Conservation (phyloP, 2,329 filamentous ascomycete genomes). For the Chaetomium sp. region DNA sequence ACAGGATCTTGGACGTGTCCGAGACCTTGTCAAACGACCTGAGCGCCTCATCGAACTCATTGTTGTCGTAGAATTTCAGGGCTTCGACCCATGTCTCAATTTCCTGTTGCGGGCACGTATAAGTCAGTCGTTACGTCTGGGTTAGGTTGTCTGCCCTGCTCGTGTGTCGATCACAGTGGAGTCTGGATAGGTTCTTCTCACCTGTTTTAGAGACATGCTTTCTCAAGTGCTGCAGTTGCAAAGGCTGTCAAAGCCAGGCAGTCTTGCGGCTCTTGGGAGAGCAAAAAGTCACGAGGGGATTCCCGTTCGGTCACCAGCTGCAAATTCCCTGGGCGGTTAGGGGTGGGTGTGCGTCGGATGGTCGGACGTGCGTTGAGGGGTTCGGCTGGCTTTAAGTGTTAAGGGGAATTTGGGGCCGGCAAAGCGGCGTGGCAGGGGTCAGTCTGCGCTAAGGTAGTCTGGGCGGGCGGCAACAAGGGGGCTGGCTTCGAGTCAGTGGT, state of each 20-base stretch:
- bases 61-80: constrained; percentile 90
- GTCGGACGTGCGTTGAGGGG: constrained; percentile 30
- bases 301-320: constrained; percentile 21
- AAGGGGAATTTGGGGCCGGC: constrained; percentile 20
- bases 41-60: constrained; percentile 91
- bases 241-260: constrained; percentile 28
- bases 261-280: constrained; percentile 27
- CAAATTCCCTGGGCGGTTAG: constrained; percentile 24
- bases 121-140: constrained; percentile 8
- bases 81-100: constrained; percentile 98
- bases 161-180: neutral
- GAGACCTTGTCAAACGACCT: constrained; percentile 81
- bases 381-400: constrained; percentile 30
- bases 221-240: constrained; percentile 26
- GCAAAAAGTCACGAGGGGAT: constrained; percentile 16
- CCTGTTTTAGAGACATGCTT: constrained; percentile 64
- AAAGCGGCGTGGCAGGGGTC: constrained; percentile 22
- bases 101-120: constrained; percentile 62
- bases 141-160: neutral
- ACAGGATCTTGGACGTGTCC: constrained; percentile 96
- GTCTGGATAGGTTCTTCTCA: constrained; percentile 37
- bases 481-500: constrained; percentile 31
- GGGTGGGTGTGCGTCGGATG: constrained; percentile 30
- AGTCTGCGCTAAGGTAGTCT: constrained; percentile 20
- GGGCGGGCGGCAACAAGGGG: constrained; percentile 33